Conservation (phyloP, 805 yeast genomes). For the Cyberlindnera xishuangbannaensis region DNA sequence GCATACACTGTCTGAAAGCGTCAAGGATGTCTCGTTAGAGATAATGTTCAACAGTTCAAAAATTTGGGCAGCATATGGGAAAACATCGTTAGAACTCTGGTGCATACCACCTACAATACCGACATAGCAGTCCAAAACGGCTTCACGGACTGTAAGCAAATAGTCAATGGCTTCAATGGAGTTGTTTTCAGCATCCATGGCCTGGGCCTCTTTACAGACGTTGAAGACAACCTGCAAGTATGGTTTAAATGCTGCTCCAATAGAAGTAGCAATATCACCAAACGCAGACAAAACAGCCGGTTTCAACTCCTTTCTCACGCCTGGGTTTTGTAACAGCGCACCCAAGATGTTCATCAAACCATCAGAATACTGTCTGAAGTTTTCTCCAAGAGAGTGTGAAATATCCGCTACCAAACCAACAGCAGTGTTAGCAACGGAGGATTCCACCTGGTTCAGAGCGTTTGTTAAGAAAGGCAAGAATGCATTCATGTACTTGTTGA, state of each 20-base stretch:
- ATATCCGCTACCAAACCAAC: conserved; percentile 95
- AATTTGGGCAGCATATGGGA: conserved; percentile 61
- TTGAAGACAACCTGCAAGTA: conserved; percentile 77
- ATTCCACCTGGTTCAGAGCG: conserved; percentile 78
- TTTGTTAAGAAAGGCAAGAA: conserved; percentile 77
- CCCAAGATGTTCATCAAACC: conserved; percentile 83
- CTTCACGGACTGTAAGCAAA: conserved; percentile 63
- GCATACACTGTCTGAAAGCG: conserved; percentile 61
- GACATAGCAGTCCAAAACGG: conserved; percentile 93
- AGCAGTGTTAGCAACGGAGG: conserved; percentile 81
- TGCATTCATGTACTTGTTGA: conserved; percentile 70
- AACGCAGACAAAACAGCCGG: conserved; percentile 88
- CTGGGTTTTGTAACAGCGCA: conserved; percentile 56
- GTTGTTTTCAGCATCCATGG: conserved; percentile 56
- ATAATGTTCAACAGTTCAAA: conserved; percentile 62
- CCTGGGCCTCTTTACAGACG: conserved; percentile 64
- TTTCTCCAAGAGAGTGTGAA: conserved; percentile 77
- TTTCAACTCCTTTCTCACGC: conserved; percentile 72
- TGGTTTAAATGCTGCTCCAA: conserved; percentile 71
- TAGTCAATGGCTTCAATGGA: conserved; percentile 76
- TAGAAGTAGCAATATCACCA: conserved; percentile 91
- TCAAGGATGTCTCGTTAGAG: conserved; percentile 53
- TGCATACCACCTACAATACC: conserved; percentile 92
- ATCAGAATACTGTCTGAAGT: conserved; percentile 67
- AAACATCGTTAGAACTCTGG: conserved; percentile 57